phyloP scores from a whole-genome alignment of 345 rosid genomes.

The Arabidopsis thaliana region DNA sequence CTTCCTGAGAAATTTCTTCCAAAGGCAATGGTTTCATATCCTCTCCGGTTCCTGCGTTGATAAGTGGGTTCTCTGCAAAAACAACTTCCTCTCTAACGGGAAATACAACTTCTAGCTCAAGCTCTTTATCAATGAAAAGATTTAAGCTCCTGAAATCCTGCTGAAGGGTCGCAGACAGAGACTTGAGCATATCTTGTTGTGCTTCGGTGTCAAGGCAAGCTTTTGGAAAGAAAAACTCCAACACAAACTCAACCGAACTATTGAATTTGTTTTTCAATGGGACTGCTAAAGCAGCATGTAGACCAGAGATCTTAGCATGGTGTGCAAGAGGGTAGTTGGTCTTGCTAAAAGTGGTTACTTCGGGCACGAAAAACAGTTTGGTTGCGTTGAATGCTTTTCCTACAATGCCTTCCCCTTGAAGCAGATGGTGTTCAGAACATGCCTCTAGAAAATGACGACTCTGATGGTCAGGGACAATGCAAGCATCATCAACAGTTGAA shows the following conservation, averaged over 20 bases:
- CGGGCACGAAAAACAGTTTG: conserved; percentile 69
- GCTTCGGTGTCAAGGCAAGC: conserved; percentile 57
- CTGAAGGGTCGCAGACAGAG: conserved; percentile 55
- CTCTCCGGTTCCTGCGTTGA: conserved; percentile 33
- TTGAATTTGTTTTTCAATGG: conserved; percentile 58
- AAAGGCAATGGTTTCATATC: conserved; percentile 43
- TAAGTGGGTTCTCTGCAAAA: conserved; percentile 42
- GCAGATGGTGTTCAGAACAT: conserved; percentile 84
- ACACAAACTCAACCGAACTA: conserved; percentile 71
- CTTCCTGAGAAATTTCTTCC: conserved; percentile 55
- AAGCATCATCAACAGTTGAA: conserved; percentile 75
- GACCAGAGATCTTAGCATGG: conserved; percentile 79
- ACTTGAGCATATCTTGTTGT: conserved; percentile 56
- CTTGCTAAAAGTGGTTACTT: conserved; percentile 69
- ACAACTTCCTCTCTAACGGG: conserved; percentile 49
- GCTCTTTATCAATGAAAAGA: conserved; percentile 61
- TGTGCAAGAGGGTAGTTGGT: conserved; percentile 89
- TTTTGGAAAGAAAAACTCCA: conserved; percentile 88
- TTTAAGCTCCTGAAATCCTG: conserved; percentile 57
- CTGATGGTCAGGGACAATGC: conserved; percentile 59
- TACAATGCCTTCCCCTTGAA: conserved; percentile 80
- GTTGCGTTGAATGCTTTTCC: conserved; percentile 69
- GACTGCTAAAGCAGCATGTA: conserved; percentile 77
- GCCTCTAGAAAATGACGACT: conserved; percentile 61
- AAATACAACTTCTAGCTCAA: conserved; percentile 55